phyloP scores from a whole-genome alignment of 192 early-diverging fungal genomes.

The Coemansia sp. region DNA sequence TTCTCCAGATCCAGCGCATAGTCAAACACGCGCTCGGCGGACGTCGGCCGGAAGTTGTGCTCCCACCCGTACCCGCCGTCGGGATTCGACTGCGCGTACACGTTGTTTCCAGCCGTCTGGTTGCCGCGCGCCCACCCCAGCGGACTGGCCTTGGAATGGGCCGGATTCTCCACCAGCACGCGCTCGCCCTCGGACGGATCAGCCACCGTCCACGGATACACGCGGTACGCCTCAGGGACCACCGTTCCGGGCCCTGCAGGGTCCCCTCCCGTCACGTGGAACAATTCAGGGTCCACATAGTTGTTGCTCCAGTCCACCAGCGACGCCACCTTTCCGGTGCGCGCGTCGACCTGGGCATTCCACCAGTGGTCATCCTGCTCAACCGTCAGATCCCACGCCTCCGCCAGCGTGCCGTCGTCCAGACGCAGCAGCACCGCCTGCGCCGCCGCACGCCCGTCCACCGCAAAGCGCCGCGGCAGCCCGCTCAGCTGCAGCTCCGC shows the following conservation, averaged over 20 bases:
- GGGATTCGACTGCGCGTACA: constrained; percentile 47
- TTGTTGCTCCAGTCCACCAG: constrained; percentile 66
- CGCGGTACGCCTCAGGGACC: constrained; percentile 56
- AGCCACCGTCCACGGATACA: constrained; percentile 61
- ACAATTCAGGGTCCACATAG: constrained; percentile 22
- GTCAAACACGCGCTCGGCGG: constrained; percentile 46
- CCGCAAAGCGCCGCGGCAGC: constrained; percentile 27
- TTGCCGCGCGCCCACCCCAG: constrained; percentile 47
- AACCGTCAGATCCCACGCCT: constrained; percentile 66
- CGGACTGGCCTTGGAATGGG: constrained; percentile 36
- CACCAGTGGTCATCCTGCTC: constrained; percentile 64
- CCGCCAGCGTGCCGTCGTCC: constrained; percentile 44
- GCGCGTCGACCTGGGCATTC: constrained; percentile 55
- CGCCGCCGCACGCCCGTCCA: constrained; percentile 27
- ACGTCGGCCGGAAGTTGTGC: constrained; percentile 45
- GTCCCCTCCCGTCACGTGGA: too few species aligned
- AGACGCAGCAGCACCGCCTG: constrained; percentile 34
- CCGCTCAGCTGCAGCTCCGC: constrained; percentile 33
- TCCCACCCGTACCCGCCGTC: constrained; percentile 38
- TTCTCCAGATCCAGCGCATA: constrained; percentile 49
- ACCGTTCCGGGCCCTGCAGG: too few species aligned
- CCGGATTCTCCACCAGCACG: constrained; percentile 57
- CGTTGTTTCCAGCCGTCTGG: constrained; percentile 58
- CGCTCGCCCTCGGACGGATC: constrained; percentile 61
- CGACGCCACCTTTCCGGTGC: constrained; percentile 54